Evolutionary conservation across 1,284 basidiomycete species (phyloP), one percentile per base, ranked within the genome.

Genomic region (Malassezia pachydermatis): DNA sequence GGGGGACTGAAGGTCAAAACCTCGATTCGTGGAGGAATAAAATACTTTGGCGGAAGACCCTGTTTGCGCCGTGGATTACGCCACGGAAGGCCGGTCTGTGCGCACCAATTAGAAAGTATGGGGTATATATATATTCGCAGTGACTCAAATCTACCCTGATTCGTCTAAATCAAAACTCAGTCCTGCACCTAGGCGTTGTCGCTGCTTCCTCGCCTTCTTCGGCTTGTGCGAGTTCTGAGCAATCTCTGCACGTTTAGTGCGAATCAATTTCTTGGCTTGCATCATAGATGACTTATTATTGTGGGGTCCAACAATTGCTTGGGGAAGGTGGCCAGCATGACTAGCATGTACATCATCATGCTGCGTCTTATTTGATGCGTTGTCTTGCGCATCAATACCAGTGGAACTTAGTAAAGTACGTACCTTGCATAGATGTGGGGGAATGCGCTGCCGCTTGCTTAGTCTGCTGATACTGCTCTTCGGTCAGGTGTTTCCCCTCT

Each of bases 401-500:
- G n/a, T n/a, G n/a, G n/a, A n/a, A n/a, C n/a, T n/a, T n/a, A n/a
- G n/a, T n/a, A n/a, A n/a, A n/a, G n/a, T n/a, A n/a, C n/a, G n/a
- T n/a, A n/a, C n/a, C n/a, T n/a, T n/a, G n/a, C n/a, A n/a, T n/a
- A n/a, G n/a, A n/a, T n/a, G n/a, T n/a, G n/a, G n/a, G n/a, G n/a
- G n/a, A n/a, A n/a, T n/a, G n/a, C n/a, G n/a, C n/a, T n/a, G n/a
- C n/a, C n/a, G n/a, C n/a, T n/a, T n/a, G n/a, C n/a, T n/a, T n/a
- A n/a, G n/a, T n/a, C n/a, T n/a, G n/a, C n/a, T 16, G 35, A 16
- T 54, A 59, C 22, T 67, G 47, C 10, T 63, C 57, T 2, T 37
- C 40, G 2, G 52, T 54, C 3, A 67, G 38, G 36, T 66, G 64
- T 34, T 58, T 63, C 5, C 61, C 58, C 24, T 63, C 55, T 14